Percentiles rank a stretch among this genome's conserved stretches.
Conservation (phyloP, 768 basidiomycete genomes). For the Panus rudis region DNA sequence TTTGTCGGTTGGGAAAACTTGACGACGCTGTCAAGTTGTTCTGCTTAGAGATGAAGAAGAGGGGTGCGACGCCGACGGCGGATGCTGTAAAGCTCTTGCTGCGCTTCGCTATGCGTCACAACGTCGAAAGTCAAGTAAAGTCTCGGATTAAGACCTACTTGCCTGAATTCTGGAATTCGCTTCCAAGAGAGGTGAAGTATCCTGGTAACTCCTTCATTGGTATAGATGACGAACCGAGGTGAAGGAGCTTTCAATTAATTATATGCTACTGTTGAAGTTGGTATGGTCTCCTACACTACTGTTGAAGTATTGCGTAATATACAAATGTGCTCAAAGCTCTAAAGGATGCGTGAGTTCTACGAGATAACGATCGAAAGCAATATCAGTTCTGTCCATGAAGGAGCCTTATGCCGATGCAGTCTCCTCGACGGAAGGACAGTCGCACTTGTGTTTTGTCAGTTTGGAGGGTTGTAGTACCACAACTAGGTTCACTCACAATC, state of each 20-base stretch:
- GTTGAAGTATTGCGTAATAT: too few relatives aligned
- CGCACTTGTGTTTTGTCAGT: slow-evolving; percentile 46
- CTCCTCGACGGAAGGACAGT: slow-evolving; percentile 84
- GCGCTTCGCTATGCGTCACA: slow-evolving; percentile 41
- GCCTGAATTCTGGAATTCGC: slow-evolving; percentile 26
- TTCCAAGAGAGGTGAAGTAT: too few relatives aligned
- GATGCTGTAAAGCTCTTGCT: slow-evolving; percentile 47
- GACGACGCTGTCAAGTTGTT: slow-evolving; percentile 62
- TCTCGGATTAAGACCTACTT: slow-evolving; percentile 36
- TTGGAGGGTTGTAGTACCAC: neutral
- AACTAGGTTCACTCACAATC: slow-evolving; percentile 49
- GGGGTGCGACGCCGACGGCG: slow-evolving; percentile 39
- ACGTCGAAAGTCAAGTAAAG: slow-evolving; percentile 39
- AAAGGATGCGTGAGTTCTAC: slow-evolving; percentile 34
- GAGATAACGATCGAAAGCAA: slow-evolving; percentile 8
- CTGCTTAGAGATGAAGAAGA: slow-evolving; percentile 55
- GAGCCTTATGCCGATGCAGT: slow-evolving; percentile 33
- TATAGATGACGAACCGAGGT: too few relatives aligned
- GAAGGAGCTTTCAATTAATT: too few relatives aligned
- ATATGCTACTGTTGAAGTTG: too few relatives aligned
- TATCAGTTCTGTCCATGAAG: slow-evolving; percentile 11
- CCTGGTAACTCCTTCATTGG: too few relatives aligned
- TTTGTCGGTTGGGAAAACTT: slow-evolving; percentile 64
- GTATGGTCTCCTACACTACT: too few relatives aligned
- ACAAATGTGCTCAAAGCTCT: slow-evolving; percentile 38